A percentile compares a stretch with the other conserved stretches of the same genome.
Conservation (phyloP, 2,329 filamentous ascomycete species). For the Sclerotinia subarctica region DNA sequence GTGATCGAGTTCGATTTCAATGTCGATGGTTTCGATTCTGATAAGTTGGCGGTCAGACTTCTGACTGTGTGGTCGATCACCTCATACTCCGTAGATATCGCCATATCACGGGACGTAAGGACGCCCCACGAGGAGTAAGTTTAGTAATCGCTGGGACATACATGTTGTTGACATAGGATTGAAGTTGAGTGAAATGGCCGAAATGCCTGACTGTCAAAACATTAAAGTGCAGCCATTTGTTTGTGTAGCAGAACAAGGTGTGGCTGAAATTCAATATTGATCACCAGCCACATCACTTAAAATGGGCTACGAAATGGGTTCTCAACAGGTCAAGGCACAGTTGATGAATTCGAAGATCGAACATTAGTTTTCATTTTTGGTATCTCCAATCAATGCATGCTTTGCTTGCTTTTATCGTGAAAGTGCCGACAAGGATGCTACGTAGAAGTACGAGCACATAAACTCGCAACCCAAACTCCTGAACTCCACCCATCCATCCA, state of each 20-base stretch:
- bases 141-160: not conserved
- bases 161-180: no score
- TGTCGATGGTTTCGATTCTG: not conserved
- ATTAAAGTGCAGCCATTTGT: not conserved
- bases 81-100: constrained; percentile 18
- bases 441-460: not conserved
- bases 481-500: not conserved
- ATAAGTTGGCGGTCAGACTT: constrained; percentile 9
- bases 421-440: not conserved
- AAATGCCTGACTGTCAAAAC: not conserved
- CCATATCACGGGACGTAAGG: constrained; percentile 6
- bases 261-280: no score
- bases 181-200: not conserved
- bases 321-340: not conserved
- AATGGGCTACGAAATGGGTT: no score
- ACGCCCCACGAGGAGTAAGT: not conserved
- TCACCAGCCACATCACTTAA: not conserved
- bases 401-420: not conserved
- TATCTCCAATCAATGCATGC: constrained; percentile 12
- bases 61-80: constrained; percentile 4
- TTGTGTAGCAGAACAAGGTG: no score
- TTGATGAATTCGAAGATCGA: not conserved
- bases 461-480: constrained; percentile 1
- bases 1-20: not conserved
- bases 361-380: constrained; percentile 2